Conservation (phyloP, 129 eudicot genomes). For the Solidago caesia region DNA sequence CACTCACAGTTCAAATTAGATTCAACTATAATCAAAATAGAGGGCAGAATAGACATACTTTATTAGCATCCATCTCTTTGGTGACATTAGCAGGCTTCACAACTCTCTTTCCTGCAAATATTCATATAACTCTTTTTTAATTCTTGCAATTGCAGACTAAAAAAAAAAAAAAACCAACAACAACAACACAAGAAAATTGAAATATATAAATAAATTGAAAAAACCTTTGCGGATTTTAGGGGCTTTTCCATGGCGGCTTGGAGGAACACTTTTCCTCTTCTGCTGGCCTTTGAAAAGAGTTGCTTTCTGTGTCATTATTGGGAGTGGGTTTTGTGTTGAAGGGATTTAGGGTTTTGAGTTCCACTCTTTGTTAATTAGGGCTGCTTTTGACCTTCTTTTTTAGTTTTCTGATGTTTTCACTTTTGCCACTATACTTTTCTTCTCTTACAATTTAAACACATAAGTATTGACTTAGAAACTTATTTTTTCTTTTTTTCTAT, state of each 20-base stretch:
- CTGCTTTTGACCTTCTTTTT: background rate
- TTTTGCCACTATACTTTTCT: conserved; percentile 10
- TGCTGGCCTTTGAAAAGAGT: conserved; percentile 74
- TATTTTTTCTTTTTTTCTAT: too few relatives aligned
- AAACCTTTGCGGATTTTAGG: conserved; percentile 69
- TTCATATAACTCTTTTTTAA: background rate
- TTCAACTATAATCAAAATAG: background rate
- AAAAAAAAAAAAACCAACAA: background rate
- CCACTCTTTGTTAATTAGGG: conserved; percentile 9
- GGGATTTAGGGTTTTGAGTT: conserved; percentile 23
- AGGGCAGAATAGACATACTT: conserved; percentile 33
- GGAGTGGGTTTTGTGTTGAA: too few relatives aligned
- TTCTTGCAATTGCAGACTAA: background rate
- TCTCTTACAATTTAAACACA: background rate
- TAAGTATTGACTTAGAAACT: too few relatives aligned
- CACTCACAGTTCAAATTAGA: too few relatives aligned
- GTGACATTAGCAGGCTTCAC: conserved; percentile 69
- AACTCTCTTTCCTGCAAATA: conserved; percentile 59
- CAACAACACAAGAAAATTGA: background rate
- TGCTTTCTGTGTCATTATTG: conserved; percentile 71
- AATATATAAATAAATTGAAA: background rate
- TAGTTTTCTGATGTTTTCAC: background rate
- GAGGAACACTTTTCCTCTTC: conserved; percentile 66
- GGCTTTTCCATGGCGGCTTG: conserved; percentile 82
- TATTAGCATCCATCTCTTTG: conserved; percentile 65